Base-by-base conservation (phyloP, 805 yeast species). In the Yarrowia porcina region DNA sequence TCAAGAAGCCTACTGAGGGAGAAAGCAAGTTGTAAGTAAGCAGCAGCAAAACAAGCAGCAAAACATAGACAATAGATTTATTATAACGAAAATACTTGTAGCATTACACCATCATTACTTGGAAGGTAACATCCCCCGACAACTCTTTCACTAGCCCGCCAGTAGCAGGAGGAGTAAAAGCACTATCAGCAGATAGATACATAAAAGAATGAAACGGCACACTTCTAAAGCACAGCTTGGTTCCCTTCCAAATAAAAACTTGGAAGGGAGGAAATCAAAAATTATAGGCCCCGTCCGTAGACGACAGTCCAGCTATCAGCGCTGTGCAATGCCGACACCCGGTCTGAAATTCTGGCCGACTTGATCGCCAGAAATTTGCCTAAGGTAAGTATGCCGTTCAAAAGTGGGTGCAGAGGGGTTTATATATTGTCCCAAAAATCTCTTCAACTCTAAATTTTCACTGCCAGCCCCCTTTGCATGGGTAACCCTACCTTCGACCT, bases 301-400 rank as follows among this genome's bases (percentile, higher is more conserved):
- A 52, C 59, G 59, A 36, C 59, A 52, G 59, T 52, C 44, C 59
- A 52, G 59, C 35, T 44, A 44, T 52, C 59, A 44, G 59, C 59
- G 59, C 59, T 52, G 59, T 52, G 59, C 59, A 52, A 52, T 52
- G 59, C 59, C 59, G 36, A 52, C 59, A 42, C 36, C 59, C 25
- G 36, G 44, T 52, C 59, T 25, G 59, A 52, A 52, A 23, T 35
- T 23, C 59, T 52, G 59, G 59, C 59, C 59, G 59, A 52, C 59
- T 52, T 52, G 59, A 52, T 52, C 59, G 59, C 59, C 59, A 52
- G 59, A 36, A 52, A 52, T 52, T 52, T 52, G 44, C 59, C 38
- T 35, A 35, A 33, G 47, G 54, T n/a, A 35, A 20, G 38, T 64
- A 64, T 23, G 33, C 41, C 18, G 42, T 28, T 41, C 25, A 25